Percentiles rank a stretch among this genome's conserved stretches.
Conservation (phyloP, 139 green algal species). For the Mesotaenium endlicherianum region DNA sequence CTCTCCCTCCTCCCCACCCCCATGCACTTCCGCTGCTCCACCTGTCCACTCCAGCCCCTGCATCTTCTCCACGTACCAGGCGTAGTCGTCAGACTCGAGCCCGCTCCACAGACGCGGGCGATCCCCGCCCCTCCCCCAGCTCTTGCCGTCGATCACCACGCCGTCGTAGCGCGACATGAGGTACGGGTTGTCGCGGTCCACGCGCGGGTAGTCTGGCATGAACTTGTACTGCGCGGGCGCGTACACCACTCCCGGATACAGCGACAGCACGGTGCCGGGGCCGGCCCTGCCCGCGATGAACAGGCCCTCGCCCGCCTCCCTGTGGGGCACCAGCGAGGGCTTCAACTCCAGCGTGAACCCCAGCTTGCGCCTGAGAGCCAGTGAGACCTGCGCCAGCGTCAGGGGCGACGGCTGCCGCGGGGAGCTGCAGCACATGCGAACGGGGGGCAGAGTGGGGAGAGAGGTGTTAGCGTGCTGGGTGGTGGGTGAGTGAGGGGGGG, state of each 20-base stretch:
- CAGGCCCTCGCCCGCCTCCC: slow-evolving; percentile 43
- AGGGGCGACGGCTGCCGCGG: slow-evolving; percentile 37
- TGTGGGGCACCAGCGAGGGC: too few relatives aligned
- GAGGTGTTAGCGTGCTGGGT: too few relatives aligned
- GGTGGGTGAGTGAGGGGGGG: too few relatives aligned
- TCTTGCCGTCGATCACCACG: slow-evolving; percentile 61
- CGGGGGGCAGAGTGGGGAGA: too few relatives aligned
- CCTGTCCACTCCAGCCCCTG: neutral
- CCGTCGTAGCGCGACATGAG: slow-evolving; percentile 66
- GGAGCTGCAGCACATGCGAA: too few relatives aligned
- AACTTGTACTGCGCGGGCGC: slow-evolving; percentile 46
- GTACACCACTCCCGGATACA: slow-evolving; percentile 71
- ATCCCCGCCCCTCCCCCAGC: slow-evolving; percentile 54
- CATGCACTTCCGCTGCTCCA: neutral
- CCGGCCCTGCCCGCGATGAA: slow-evolving; percentile 8
- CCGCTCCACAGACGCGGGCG: neutral
- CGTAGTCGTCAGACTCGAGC: too few relatives aligned
- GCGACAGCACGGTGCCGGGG: slow-evolving; percentile 58
- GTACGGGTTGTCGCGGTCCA: slow-evolving; percentile 62
- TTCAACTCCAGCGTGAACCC: too few relatives aligned
- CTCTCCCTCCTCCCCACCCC: too few relatives aligned
- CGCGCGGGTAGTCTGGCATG: slow-evolving; percentile 64
- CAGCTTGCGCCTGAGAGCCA: too few relatives aligned
- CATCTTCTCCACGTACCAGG: too few relatives aligned
- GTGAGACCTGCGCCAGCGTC: too few relatives aligned